Evolutionary conservation across 2,329 filamentous ascomycete genomes (phyloP).

Genomic region (Ceratocystis albifundus): DNA sequence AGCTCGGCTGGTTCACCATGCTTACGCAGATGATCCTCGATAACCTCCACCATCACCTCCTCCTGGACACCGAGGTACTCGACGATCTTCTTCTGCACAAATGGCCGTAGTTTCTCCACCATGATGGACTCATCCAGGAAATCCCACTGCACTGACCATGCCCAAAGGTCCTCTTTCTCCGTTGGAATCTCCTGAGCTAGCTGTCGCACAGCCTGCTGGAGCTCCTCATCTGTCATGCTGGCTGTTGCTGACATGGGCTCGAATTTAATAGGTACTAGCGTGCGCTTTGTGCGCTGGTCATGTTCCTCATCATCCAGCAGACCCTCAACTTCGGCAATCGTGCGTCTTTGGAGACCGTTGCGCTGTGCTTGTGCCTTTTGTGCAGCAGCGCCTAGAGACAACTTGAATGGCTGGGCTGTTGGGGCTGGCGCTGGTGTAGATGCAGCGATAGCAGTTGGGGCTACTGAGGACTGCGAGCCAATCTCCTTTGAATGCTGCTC

Average conservation of each 20-base stretch:
- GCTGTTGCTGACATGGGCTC: slow-evolving; percentile 52
- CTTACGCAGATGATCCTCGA: slow-evolving; percentile 73
- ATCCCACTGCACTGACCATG: slow-evolving; percentile 89
- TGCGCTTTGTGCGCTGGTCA: slow-evolving; percentile 55
- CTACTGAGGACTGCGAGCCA: slow-evolving; percentile 24
- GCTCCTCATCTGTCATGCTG: slow-evolving; percentile 73
- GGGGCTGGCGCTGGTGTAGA: slow-evolving; percentile 31
- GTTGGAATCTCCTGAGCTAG: slow-evolving; percentile 84
- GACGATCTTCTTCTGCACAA: slow-evolving; percentile 96
- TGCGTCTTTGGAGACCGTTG: slow-evolving; percentile 53
- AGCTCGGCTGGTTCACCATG: slow-evolving; percentile 65
- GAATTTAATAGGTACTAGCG: slow-evolving; percentile 72
- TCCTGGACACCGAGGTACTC: slow-evolving; percentile 95
- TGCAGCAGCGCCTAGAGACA: slow-evolving; percentile 80
- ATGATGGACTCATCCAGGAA: slow-evolving; percentile 73
- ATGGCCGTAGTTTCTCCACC: slow-evolving; percentile 76
- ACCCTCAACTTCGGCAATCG: slow-evolving; percentile 86
- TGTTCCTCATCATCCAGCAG: slow-evolving; percentile 93
- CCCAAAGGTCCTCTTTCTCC: slow-evolving; percentile 76
- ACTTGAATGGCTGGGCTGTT: slow-evolving; percentile 72
- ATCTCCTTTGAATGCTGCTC: slow-evolving; percentile 73
- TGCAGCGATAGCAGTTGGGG: not conserved
- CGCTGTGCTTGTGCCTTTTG: slow-evolving; percentile 55
- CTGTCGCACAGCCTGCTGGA: slow-evolving; percentile 66
- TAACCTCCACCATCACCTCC: slow-evolving; percentile 84